Percentiles rank a stretch among this genome's conserved stretches.
Conservation (phyloP, 2,329 filamentous ascomycete genomes). For the Alternaria metachromatica region DNA sequence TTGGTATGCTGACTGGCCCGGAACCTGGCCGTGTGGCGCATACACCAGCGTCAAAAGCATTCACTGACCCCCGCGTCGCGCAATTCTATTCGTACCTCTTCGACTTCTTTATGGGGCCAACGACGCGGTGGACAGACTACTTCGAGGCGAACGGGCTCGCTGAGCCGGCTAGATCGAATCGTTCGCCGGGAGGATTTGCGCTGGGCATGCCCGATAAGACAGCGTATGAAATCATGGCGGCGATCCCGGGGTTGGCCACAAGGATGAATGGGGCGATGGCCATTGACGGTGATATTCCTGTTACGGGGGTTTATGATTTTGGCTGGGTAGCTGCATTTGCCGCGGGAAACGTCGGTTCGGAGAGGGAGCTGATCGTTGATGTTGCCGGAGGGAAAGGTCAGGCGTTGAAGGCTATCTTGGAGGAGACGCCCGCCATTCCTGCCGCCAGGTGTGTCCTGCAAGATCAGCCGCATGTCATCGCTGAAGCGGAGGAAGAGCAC, state of each 20-base stretch:
- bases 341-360: neutral
- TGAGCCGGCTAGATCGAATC: slow-evolving; percentile 9
- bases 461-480: slow-evolving; percentile 11
- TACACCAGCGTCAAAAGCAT: slow-evolving; percentile 8
- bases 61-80: neutral
- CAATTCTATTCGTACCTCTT: slow-evolving; percentile 14
- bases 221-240: slow-evolving; percentile 12
- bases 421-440: slow-evolving; percentile 8
- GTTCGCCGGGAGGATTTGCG: slow-evolving; percentile 4
- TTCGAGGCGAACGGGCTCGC: slow-evolving; percentile 11
- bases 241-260: slow-evolving; percentile 3
- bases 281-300: slow-evolving; percentile 6
- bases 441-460: slow-evolving; percentile 8
- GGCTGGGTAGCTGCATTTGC: slow-evolving; percentile 9
- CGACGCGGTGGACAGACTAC: slow-evolving; percentile 7
- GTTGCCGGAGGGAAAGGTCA: slow-evolving; percentile 11
- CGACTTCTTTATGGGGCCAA: slow-evolving; percentile 11
- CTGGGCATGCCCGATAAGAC: slow-evolving; percentile 14
- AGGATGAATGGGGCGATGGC: slow-evolving; percentile 10
- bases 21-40: slow-evolving; percentile 9
- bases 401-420: slow-evolving; percentile 8
- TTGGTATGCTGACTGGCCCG: slow-evolving; percentile 1
- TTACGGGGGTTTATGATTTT: slow-evolving; percentile 10
- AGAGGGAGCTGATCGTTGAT: slow-evolving; percentile 12
- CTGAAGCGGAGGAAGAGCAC: slow-evolving; percentile 7